Conservation (phyloP, 768 basidiomycete species). For the Calocera cornea region DNA sequence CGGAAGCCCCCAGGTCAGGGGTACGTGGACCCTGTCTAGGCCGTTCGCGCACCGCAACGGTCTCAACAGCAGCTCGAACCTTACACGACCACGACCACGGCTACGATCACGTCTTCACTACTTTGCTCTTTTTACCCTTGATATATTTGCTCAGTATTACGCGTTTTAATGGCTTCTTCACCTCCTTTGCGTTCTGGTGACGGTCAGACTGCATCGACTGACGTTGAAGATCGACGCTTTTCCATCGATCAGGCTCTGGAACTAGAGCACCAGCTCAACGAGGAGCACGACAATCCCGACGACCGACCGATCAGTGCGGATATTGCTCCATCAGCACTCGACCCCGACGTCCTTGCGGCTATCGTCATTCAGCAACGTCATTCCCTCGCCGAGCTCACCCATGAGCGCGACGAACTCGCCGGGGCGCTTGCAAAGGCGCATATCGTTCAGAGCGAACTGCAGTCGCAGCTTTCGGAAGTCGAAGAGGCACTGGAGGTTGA, state of each 20-base stretch:
- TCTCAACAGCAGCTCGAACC: no score
- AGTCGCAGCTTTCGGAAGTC: background rate
- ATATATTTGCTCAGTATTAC: background rate
- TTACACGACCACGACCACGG: no score
- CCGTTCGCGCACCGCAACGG: no score
- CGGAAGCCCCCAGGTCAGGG: no score
- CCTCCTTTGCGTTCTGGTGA: background rate
- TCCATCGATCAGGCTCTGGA: background rate
- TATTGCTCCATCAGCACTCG: conserved; percentile 27
- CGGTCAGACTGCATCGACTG: background rate
- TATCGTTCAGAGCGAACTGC: conserved; percentile 41
- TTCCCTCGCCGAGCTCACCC: conserved; percentile 47
- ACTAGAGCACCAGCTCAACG: background rate
- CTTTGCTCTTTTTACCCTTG: background rate
- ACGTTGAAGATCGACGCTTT: background rate
- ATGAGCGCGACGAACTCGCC: conserved; percentile 57
- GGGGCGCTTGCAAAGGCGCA: conserved; percentile 38
- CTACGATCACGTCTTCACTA: background rate
- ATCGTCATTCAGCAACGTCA: conserved; percentile 60
- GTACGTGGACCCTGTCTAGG: no score
- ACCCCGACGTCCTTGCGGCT: conserved; percentile 61
- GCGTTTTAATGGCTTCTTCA: background rate
- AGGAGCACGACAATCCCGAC: background rate
- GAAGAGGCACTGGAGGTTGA: background rate
- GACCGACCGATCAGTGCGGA: background rate